Percentiles rank a stretch among this genome's conserved stretches.
Evolutionary conservation across 1,284 basidiomycete genomes (phyloP).

Genomic region (Irpex sp.): DNA sequence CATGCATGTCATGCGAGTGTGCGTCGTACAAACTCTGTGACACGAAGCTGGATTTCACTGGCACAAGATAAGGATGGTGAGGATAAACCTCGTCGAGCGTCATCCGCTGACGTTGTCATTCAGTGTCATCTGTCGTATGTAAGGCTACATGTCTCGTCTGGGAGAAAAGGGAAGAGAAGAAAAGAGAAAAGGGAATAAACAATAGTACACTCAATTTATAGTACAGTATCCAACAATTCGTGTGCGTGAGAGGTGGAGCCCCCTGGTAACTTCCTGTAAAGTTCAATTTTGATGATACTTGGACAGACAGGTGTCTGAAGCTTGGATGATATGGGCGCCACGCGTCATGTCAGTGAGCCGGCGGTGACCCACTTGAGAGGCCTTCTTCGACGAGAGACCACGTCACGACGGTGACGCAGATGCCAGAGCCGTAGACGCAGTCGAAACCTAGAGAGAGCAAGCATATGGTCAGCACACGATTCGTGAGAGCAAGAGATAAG

Average conservation of each 20-base stretch:
- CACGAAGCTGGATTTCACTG: too few relatives aligned
- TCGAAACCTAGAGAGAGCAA: neutral
- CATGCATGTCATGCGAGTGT: too few relatives aligned
- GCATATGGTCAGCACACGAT: neutral
- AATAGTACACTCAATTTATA: neutral
- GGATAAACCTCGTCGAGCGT: neutral
- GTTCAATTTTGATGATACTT: neutral
- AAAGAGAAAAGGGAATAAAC: neutral
- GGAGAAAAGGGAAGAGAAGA: neutral
- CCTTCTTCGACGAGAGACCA: neutral
- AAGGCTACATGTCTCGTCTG: neutral
- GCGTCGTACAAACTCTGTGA: too few relatives aligned
- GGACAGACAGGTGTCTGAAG: neutral
- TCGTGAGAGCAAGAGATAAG: neutral
- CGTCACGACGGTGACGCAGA: neutral
- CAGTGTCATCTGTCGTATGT: neutral
- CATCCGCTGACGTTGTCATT: neutral
- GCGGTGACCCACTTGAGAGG: too few relatives aligned
- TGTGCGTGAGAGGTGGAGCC: too few relatives aligned
- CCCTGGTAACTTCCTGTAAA: too few relatives aligned
- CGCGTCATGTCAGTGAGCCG: neutral
- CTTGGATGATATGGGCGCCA: neutral
- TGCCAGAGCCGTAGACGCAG: neutral
- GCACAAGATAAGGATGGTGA: neutral
- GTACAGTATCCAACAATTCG: too few relatives aligned